Evolutionary conservation across 2,329 filamentous ascomycete genomes (phyloP), one percentile per base, ranked within the genome.

Genomic region (Didymella pomorum): DNA sequence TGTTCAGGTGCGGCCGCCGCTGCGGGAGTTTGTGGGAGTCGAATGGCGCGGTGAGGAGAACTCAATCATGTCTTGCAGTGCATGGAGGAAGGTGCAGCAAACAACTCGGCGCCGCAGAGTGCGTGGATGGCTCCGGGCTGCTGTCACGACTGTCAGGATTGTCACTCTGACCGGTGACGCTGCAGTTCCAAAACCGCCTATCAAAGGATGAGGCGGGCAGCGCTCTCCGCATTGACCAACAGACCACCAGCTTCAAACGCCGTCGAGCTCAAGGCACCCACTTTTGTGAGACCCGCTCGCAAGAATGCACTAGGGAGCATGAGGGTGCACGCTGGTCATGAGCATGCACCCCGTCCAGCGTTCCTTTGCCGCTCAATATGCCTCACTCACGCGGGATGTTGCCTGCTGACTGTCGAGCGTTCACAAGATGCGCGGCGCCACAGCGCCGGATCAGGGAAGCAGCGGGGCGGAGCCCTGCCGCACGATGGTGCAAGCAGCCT

Each of bases 1-100:
- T 77, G 53, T 67, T 76, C 67, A 72, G 43, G 60, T 65, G 56
- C 63, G 64, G 63, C 68, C 68, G 60, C 70, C 66, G 67, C 63
- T 63, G 70, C 61, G 69, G 62, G 57, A 60, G 46, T 52, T 57
- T 58, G 63, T 56, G 46, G 63, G 64, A 52, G 69, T 63, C 57
- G 65, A 60, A 28, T 51, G 63, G 63, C 58, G 66, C 52, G 61
- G 65, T 56, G 60, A 45, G 55, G 60, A 56, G 60, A 47, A 61
- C 57, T 63, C 61, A 67, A 52, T 71, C 71, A 73, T 74, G 39
- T 39, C 35, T 39, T 39, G 35, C n/a, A 39, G 35, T 39, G 35
- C 35, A 39, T 20, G 35, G 16, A 8, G 7, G 35, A 6, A 20
- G 7, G 10, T 20, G 35, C 31, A 39, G 35, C 35, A 20, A 20